Base-by-base conservation (phyloP, 805 yeast genomes). In the Maudiozyma barnettii region DNA sequence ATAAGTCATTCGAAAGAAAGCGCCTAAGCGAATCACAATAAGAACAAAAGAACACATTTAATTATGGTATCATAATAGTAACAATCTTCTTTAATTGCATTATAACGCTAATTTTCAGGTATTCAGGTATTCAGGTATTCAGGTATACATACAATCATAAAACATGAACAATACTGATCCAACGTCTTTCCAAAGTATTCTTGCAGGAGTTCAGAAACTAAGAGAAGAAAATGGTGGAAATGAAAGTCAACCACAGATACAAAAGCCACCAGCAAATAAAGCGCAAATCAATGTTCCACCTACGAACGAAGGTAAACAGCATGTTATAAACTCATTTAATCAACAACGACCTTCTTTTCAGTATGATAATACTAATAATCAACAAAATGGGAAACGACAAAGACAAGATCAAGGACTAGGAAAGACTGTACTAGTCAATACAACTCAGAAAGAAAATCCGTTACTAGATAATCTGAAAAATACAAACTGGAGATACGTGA, bases 381-480 rank as follows among this genome's bases (percentile, higher is more conserved):
- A 21, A 21, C 18, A 20, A 43, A 26, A n/a, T 8, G 38, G 37
- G 5, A 43, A 47, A n/a, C 44, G 51, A 39, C 35, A 44, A 14
- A 41, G 29, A 18, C 43, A 20, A 33, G 36, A 37, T 16, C 14
- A 38, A 22, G 38, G 31, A n/a, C 43, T 51, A 6, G 57, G 60
- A 5, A 64, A 59, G 18, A 64, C 75, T 2, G 71, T 81, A 0
- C 72, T 75, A 39, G 85, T 84, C 4, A 76, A 81, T 39, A 76
- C 77, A 37, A 72, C 82, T 0, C 93, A 85, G 59, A 78, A 75
- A 43, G 90, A 86, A 1, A 85, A 85, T 57, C 91, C 91, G 5
- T 60, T 84, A 38, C 64, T 85, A 7, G 73, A 74, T 41, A 68
- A 72, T 30, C 62, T 84, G 60, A 76, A 75, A 41, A 72, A 71